Conservation (phyloP, 805 yeast species). For the Priceomyces haplophilus region DNA sequence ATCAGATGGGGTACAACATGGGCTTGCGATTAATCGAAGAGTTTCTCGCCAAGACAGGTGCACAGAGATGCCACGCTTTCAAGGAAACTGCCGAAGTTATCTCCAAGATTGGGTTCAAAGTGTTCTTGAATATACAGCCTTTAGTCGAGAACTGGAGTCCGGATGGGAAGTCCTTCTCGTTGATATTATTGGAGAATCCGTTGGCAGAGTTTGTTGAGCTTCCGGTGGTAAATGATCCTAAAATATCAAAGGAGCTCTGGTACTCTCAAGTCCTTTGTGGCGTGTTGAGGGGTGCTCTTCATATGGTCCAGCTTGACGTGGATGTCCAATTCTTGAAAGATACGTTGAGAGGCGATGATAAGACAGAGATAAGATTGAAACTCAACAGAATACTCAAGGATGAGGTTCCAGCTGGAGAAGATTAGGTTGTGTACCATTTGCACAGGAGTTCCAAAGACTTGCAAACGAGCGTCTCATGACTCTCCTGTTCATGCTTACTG, state of each 20-base stretch:
- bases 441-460: too few species aligned
- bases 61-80: conserved; percentile 75
- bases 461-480: too few species aligned
- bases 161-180: conserved; percentile 71
- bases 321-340: conserved; percentile 81
- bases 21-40: conserved; percentile 91
- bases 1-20: conserved; percentile 91
- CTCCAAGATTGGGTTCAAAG: conserved; percentile 83
- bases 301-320: conserved; percentile 93
- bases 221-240: conserved; percentile 64
- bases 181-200: conserved; percentile 81
- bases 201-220: conserved; percentile 92
- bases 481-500: too few species aligned
- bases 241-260: conserved; percentile 75
- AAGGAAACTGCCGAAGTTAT: conserved; percentile 86
- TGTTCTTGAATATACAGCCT: conserved; percentile 83
- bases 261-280: conserved; percentile 90
- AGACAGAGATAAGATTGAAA: conserved; percentile 74
- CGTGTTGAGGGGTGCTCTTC: conserved; percentile 84
- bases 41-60: conserved; percentile 83
- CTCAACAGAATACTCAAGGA: conserved; percentile 75
- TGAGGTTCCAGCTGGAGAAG: conserved; percentile 97
- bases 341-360: conserved; percentile 74
- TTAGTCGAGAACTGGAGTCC: conserved; percentile 68
- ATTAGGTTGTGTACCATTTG: conserved; percentile 29